Conservation (phyloP, 2,329 filamentous ascomycete species). For the Aureobasidium lini region DNA sequence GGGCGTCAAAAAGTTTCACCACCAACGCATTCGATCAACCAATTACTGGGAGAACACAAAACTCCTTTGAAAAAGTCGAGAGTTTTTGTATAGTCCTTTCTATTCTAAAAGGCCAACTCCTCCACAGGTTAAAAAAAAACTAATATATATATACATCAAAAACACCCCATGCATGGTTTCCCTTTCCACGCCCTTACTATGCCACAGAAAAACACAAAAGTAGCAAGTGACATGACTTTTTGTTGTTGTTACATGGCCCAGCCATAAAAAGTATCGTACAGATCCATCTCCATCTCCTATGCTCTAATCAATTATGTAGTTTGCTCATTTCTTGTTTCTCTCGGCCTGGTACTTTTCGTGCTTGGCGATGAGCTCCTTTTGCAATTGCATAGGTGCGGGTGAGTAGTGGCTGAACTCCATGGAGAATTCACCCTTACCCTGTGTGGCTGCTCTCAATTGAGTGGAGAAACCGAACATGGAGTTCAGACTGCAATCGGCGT, state of each 20-base stretch:
- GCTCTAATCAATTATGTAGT: neutral
- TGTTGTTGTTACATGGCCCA: neutral
- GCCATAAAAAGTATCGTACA: conserved; percentile 5
- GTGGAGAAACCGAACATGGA: conserved; percentile 97
- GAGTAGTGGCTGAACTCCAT: conserved; percentile 99
- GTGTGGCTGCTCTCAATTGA: conserved; percentile 83
- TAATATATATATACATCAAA: neutral
- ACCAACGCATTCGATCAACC: neutral
- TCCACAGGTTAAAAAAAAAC: neutral
- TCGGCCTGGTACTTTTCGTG: conserved; percentile 60
- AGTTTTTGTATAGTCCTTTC: neutral
- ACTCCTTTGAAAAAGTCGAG: neutral
- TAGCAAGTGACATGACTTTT: neutral
- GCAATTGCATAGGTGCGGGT: conserved; percentile 76
- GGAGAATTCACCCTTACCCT: conserved; percentile 96
- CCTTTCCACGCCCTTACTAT: neutral
- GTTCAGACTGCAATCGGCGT: conserved; percentile 88
- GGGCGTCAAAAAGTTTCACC: too few relatives aligned
- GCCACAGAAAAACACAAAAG: neutral
- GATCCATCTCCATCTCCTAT: neutral
- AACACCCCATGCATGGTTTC: neutral
- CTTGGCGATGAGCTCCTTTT: conserved; percentile 67
- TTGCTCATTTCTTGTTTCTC: conserved; percentile 50
- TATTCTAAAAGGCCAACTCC: neutral
- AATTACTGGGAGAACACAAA: neutral